phyloP scores from a whole-genome alignment of 2,329 filamentous ascomycete genomes.

The Emericellopsis atlantica region DNA sequence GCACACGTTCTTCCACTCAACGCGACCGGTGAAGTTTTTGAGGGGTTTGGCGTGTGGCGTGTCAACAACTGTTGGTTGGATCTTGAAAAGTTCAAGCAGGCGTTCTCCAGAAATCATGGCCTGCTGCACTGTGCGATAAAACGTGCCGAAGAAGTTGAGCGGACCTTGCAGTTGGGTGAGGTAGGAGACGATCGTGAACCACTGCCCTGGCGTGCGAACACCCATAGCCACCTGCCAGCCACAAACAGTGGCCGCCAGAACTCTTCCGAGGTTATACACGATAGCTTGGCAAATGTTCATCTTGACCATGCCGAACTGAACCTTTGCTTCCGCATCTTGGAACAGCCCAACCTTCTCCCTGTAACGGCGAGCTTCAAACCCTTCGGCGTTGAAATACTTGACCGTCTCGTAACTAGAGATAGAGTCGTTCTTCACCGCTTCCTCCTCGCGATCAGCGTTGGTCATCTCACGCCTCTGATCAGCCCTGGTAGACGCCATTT shows the following conservation, averaged over 20 bases:
- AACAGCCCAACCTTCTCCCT: constrained; percentile 56
- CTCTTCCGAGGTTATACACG: constrained; percentile 66
- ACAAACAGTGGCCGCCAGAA: constrained; percentile 59
- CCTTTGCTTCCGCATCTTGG: constrained; percentile 63
- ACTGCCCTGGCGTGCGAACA: constrained; percentile 53
- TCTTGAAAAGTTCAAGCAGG: constrained; percentile 90
- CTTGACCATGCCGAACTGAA: constrained; percentile 62
- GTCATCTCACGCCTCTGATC: constrained; percentile 89
- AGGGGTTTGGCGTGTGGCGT: constrained; percentile 51
- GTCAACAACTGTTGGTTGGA: constrained; percentile 84
- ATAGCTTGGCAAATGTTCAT: constrained; percentile 75
- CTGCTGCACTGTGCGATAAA: constrained; percentile 91
- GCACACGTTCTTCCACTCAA: constrained; percentile 77
- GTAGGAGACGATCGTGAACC: constrained; percentile 63
- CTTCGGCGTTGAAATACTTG: constrained; percentile 80
- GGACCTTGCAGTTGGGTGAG: constrained; percentile 70
- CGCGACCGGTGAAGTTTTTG: constrained; percentile 61
- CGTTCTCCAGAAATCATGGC: constrained; percentile 96
- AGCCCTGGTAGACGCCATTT: constrained; percentile 86
- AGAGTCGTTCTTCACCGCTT: constrained; percentile 96
- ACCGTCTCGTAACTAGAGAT: constrained; percentile 97
- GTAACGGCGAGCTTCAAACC: constrained; percentile 66
- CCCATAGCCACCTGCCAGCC: constrained; percentile 65
- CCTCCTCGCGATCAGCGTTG: constrained; percentile 87
- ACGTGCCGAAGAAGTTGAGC: constrained; percentile 82